These are phyloP conservation scores for Herpetospermum pedunculosum DNA, from an alignment of 306 rosid genomes.

Conservation along the genomic window DNA sequence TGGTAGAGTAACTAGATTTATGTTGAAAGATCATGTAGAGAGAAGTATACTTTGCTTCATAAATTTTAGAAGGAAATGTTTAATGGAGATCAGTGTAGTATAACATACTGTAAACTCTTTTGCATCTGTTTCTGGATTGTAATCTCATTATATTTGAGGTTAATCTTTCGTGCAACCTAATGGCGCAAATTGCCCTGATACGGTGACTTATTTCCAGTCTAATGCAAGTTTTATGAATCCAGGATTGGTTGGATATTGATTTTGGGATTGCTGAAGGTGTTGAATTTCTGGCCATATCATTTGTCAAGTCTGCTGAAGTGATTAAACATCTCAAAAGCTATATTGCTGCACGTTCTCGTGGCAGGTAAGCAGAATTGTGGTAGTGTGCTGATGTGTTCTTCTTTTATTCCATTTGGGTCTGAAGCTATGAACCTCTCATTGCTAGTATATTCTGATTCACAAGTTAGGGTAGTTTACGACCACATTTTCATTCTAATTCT, in stretches of 20 bases:
- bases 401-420: not conserved
- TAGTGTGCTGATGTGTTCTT: not conserved
- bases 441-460: not conserved
- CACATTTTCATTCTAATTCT: not conserved
- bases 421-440: not conserved
- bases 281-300: conserved; percentile 90
- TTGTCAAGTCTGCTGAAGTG: conserved; percentile 98
- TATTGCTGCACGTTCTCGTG: conserved; percentile 83
- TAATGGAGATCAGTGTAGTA: not conserved
- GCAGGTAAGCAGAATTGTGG: conserved; percentile 29
- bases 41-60: not conserved
- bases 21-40: not conserved
- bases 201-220: conserved; percentile 18
- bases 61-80: not conserved
- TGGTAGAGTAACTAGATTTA: not conserved
- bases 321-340: conserved; percentile 96
- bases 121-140: not conserved
- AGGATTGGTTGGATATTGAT: conserved; percentile 99
- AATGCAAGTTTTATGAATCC: conserved; percentile 15
- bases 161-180: not conserved
- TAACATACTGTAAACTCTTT: not conserved
- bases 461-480: not conserved
- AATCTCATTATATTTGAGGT: not conserved
- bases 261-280: conserved; percentile 94
- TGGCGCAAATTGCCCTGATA: not conserved